These are phyloP conservation scores for Cryptosporidium bovis DNA, from an alignment of 169 alveolate species.

Conservation along the genomic window DNA sequence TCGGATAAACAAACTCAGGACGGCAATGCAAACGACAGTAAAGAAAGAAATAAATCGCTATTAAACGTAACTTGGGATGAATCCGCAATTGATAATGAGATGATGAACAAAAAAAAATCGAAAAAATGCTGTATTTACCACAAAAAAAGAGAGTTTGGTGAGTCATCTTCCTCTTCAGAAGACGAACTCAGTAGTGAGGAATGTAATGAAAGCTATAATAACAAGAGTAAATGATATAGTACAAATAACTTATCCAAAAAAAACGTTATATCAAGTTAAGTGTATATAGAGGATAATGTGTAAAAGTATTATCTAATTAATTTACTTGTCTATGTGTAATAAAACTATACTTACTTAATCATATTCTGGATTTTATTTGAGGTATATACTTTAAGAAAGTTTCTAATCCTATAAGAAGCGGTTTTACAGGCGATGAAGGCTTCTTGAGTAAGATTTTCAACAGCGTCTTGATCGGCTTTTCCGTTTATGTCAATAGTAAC, in stretches of 20 bases:
- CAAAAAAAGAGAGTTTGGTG: slow-evolving; percentile 68
- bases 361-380: slow-evolving; percentile 19
- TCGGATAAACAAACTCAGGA: neutral
- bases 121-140: slow-evolving; percentile 75
- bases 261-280: too few relatives aligned
- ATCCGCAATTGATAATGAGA: slow-evolving; percentile 68
- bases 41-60: neutral
- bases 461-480: slow-evolving; percentile 3
- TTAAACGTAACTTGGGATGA: slow-evolving; percentile 54
- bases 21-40: neutral
- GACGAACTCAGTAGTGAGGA: slow-evolving; percentile 4
- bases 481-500: slow-evolving; percentile 62
- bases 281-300: too few relatives aligned
- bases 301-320: too few relatives aligned
- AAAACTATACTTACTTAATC: neutral
- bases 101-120: slow-evolving; percentile 66
- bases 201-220: too few relatives aligned
- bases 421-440: slow-evolving; percentile 37
- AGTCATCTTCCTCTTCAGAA: slow-evolving; percentile 63
- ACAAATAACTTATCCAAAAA: too few relatives aligned
- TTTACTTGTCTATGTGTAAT: too few relatives aligned
- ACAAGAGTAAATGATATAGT: too few relatives aligned
- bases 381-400: slow-evolving; percentile 32
- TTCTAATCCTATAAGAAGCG: slow-evolving; percentile 11
- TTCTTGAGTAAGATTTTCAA: slow-evolving; percentile 20